Evolutionary conservation across 257 asterid species (phyloP).

Genomic region (Craterostigma plantagineum): DNA sequence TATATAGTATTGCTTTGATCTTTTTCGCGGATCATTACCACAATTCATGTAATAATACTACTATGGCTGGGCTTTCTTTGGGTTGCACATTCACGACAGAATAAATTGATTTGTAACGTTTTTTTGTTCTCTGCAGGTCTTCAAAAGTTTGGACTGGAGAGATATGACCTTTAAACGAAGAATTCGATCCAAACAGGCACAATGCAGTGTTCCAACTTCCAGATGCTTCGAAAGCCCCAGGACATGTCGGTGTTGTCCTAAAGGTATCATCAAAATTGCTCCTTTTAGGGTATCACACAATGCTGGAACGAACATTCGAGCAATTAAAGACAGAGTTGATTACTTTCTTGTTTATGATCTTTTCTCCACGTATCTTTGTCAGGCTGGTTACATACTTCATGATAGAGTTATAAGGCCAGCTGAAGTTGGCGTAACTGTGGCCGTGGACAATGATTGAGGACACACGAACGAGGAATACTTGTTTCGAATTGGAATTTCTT

Average conservation of each 20-base stretch:
- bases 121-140: neutral
- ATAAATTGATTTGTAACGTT: too few relatives aligned
- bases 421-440: constrained; percentile 68
- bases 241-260: too few relatives aligned
- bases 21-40: too few relatives aligned
- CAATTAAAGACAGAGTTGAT: too few relatives aligned
- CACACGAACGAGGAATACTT: too few relatives aligned
- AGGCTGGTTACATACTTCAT: constrained; percentile 64
- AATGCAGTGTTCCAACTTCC: neutral
- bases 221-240: neutral
- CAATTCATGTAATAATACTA: too few relatives aligned
- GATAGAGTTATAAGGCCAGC: constrained; percentile 72
- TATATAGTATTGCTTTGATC: too few relatives aligned
- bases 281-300: too few relatives aligned
- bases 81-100: neutral
- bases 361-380: constrained; percentile 7
- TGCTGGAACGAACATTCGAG: too few relatives aligned
- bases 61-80: too few relatives aligned
- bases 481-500: too few relatives aligned
- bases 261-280: too few relatives aligned
- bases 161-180: neutral
- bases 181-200: constrained; percentile 1
- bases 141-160: neutral
- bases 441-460: constrained; percentile 13
- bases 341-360: neutral